phyloP scores from a whole-genome alignment of 768 basidiomycete species.

The Suillus plorans region DNA sequence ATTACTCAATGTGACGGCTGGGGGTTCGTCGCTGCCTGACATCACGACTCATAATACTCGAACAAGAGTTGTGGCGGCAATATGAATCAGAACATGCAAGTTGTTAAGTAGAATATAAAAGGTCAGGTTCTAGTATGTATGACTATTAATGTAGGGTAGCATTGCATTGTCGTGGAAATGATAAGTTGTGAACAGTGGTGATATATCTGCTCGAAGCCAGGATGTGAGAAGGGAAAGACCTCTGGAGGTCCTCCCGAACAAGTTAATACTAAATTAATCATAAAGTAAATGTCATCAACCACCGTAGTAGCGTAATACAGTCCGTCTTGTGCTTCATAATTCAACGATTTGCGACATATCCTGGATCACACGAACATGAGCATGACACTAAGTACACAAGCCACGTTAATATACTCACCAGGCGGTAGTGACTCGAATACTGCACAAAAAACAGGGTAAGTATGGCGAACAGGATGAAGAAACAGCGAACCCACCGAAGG shows the following conservation, averaged over 20 bases:
- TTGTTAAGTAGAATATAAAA: neutral
- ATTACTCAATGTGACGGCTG: neutral
- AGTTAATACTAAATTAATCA: neutral
- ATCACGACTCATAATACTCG: neutral
- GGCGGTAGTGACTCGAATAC: neutral
- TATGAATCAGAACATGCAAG: neutral
- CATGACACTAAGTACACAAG: neutral
- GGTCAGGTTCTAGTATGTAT: neutral
- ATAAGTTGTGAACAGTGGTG: neutral
- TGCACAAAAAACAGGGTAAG: neutral
- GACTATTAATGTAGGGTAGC: neutral
- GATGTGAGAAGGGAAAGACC: neutral
- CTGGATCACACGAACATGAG: neutral
- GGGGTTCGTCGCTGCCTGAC: neutral
- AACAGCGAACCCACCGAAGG: neutral
- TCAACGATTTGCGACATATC: neutral
- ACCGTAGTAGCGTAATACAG: neutral
- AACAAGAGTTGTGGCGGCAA: neutral
- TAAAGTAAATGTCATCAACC: neutral
- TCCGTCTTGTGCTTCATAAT: neutral
- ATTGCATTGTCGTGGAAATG: neutral
- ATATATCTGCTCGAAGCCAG: neutral
- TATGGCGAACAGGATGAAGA: neutral
- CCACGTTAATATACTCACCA: neutral
- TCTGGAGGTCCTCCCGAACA: neutral